Evolutionary conservation across 2,329 filamentous ascomycete genomes (phyloP), one percentile per base, ranked within the genome.

Genomic region (Teratosphaeria zuluensis): DNA sequence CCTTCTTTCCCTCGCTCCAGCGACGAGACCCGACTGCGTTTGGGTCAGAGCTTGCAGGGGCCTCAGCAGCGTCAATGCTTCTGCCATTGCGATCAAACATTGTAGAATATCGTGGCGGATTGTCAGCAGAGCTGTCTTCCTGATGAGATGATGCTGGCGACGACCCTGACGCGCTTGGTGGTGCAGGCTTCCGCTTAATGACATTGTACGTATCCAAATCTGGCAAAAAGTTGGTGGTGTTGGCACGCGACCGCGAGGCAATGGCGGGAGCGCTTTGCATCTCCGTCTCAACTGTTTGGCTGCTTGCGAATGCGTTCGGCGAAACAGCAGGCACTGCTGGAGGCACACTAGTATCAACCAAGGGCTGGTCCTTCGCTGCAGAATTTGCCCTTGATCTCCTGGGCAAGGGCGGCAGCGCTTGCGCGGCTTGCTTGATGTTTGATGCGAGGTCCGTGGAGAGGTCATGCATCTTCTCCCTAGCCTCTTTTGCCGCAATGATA

Each of bases 81-180:
- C 66, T 66, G 51, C 76, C 74, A 30, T 74, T 62, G 8, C 46
- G 54, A 54, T 66, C 70, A 56, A 77, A 72, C 48, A 78, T 66
- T 1, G 72, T 71, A 7, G 77, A 79, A 59, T 79, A 77, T 24
- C 75, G 66, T 11, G 77, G 76, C 28, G 75, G 76, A 4, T 74
- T 69, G 56, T 42, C 74, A 73, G 58, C 75, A 75, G 28, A 74
- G 70, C 30, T 58, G 5, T 48, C 42, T 5, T 48, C 42, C 16
- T 7, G n/a, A 24, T 21, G n/a, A 21, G 42, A 48, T 48, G 42
- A 48, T 48, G 42, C 35, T 61, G 33, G 53, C 31, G 54, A 46
- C 52, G 57, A 38, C 14, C 35, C 54, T 21, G 48, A 16, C 21
- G 56, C 56, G 24, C 30, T 33, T 21, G 57, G 19, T 30, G 64